phyloP scores from a whole-genome alignment of 192 early-diverging fungal species.

The Coemansia sp. region DNA sequence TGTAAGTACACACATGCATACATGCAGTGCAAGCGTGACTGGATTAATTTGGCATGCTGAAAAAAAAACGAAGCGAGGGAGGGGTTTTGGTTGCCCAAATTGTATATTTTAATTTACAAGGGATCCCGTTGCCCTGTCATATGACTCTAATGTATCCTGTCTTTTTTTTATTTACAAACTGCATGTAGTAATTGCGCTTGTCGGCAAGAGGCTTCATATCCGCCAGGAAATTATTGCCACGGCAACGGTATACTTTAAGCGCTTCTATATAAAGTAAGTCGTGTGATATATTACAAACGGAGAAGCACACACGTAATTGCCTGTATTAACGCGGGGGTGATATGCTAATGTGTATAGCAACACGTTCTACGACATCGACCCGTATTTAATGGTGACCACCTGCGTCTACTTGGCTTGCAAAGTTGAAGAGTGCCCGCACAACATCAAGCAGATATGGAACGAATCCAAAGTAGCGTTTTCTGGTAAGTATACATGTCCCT shows the following conservation, averaged over 20 bases:
- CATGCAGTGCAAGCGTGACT: not conserved
- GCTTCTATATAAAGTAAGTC: conserved; percentile 83
- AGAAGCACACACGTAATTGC: no score
- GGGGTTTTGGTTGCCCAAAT: not conserved
- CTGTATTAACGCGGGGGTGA: no score
- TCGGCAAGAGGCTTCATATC: conserved; percentile 69
- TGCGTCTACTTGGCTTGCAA: conserved; percentile 89
- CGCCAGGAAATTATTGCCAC: conserved; percentile 84
- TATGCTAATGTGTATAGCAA: conserved; percentile 56
- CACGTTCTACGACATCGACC: conserved; percentile 69
- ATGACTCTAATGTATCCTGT: not conserved
- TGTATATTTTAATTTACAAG: conserved; percentile 1
- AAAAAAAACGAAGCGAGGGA: not conserved
- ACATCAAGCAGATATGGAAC: conserved; percentile 56
- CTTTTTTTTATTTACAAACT: no score
- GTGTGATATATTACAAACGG: not conserved
- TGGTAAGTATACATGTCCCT: conserved; percentile 18
- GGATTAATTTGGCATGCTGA: not conserved
- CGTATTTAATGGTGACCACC: conserved; percentile 72
- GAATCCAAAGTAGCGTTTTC: conserved; percentile 42
- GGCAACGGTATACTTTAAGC: conserved; percentile 82
- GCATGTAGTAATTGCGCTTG: conserved; percentile 77
- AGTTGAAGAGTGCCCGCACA: conserved; percentile 77
- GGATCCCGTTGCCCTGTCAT: not conserved
- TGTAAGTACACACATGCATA: conserved; percentile 12